Base-by-base conservation (phyloP, 73 alveolate genomes). In the Blepharisma stoltei region DNA sequence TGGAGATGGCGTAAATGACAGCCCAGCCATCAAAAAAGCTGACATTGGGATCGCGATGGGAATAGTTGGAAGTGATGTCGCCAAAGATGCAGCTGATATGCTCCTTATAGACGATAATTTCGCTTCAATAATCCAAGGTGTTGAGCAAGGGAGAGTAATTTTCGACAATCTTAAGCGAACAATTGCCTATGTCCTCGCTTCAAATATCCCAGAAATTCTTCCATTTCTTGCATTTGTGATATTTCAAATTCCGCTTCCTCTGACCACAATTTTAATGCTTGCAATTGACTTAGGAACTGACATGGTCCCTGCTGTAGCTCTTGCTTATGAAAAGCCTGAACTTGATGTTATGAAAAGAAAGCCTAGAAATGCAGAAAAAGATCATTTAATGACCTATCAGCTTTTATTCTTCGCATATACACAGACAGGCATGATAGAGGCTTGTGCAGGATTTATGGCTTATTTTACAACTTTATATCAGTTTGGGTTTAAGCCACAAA, bases 1-100 rank as follows among this genome's bases (percentile, higher is more conserved):
- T 99, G 32, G 98, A 20, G 99, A 97, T 88, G 99, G 99, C 32
- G 99, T 97, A 46, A 97, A 97, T 80, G 99, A 97, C 88, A 99
- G 99, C 27, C 99, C 99, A 6, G 99, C 99, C 25, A 82, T 97
- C 27, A 96, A 97, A 86, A 89, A 97, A 91, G 98, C 99, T 54
- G 94, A 94, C 86, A 98, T 98, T 78, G 94, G 94, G 48, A 82
- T 86, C 41, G 94, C 94, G 0, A 86, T 86, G 94, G 91, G 86
- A 8, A 80, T 67, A 37, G 79, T 69, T 7, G 88, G 88, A n/a
- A 38, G 93, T 20, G 95, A 90, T 82, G 96, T 89, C 6, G 97
- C 95, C 11, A 90, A 90, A 78, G 90, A 90, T 88, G 94, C 97
- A 23, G 97, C 97, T 6, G 97, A 90, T 85, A 90, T 90, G 85